Percentiles rank a stretch among this genome's conserved stretches.
Conservation (phyloP, 1,139 yeast species). For the Lodderomyces oxycetoniae region DNA sequence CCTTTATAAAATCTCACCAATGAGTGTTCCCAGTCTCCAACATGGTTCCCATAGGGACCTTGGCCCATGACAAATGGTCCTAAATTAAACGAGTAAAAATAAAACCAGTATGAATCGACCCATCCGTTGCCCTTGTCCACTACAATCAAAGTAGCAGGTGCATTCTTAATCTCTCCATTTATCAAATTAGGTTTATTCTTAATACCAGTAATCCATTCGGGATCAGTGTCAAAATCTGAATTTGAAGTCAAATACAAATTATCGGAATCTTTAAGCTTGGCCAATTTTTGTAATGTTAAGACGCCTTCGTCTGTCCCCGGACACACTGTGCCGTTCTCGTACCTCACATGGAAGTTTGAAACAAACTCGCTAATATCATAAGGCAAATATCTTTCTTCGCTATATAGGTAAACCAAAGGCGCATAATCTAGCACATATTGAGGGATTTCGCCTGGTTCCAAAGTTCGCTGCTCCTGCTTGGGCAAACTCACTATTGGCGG, state of each 20-base stretch:
- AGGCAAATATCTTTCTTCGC: slow-evolving; percentile 85
- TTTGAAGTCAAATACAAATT: slow-evolving; percentile 54
- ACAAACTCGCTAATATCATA: slow-evolving; percentile 73
- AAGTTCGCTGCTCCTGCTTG: slow-evolving; percentile 24
- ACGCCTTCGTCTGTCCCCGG: slow-evolving; percentile 29
- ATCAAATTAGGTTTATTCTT: slow-evolving; percentile 63
- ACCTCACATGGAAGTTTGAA: slow-evolving; percentile 51
- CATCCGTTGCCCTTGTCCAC: slow-evolving; percentile 92
- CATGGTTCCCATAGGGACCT: slow-evolving; percentile 95
- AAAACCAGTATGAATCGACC: slow-evolving; percentile 94
- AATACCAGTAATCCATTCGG: slow-evolving; percentile 81
- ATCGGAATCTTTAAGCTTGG: slow-evolving; percentile 25
- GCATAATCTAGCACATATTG: slow-evolving; percentile 66
- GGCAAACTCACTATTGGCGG: slow-evolving; percentile 39
- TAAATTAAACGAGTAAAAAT: slow-evolving; percentile 86
- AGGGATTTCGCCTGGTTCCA: slow-evolving; percentile 62
- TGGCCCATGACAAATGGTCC: slow-evolving; percentile 98
- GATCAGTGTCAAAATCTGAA: slow-evolving; percentile 68
- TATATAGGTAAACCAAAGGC: slow-evolving; percentile 80
- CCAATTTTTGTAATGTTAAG: slow-evolving; percentile 37
- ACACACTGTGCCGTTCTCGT: slow-evolving; percentile 45
- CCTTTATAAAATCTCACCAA: slow-evolving; percentile 80
- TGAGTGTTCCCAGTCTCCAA: slow-evolving; percentile 98
- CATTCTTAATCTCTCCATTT: slow-evolving; percentile 65
- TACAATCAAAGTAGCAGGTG: slow-evolving; percentile 77